phyloP scores from a whole-genome alignment of 306 rosid species.

The Senna tora region DNA sequence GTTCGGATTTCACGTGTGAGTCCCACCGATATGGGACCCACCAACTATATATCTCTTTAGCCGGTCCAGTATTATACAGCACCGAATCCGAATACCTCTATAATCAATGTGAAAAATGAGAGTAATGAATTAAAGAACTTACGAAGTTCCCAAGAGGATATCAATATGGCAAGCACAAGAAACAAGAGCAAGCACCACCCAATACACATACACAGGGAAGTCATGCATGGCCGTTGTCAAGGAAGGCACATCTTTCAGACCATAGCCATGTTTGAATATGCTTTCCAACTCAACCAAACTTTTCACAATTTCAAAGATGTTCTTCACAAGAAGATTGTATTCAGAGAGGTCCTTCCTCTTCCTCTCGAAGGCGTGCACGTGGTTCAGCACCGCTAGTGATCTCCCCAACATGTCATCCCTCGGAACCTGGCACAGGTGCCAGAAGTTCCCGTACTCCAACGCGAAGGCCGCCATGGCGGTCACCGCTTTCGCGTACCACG shows the following conservation, averaged over 20 bases:
- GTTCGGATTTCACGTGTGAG: too few species aligned
- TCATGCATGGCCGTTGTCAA: conserved; percentile 43
- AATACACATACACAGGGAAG: conserved; percentile 47
- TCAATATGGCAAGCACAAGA: conserved; percentile 33
- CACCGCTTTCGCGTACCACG: conserved; percentile 78
- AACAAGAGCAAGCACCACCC: conserved; percentile 48
- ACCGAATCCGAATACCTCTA: too few species aligned
- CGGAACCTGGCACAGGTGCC: conserved; percentile 41
- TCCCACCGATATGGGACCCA: too few species aligned
- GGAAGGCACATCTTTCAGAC: conserved; percentile 36
- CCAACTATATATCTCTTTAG: too few species aligned
- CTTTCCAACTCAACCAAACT: conserved; percentile 57
- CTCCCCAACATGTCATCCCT: conserved; percentile 42
- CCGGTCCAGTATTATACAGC: too few species aligned
- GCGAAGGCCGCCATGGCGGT: conserved; percentile 42
- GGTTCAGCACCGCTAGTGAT: conserved; percentile 40
- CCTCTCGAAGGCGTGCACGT: conserved; percentile 29
- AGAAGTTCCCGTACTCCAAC: conserved; percentile 47
- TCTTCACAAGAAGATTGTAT: conserved; percentile 36
- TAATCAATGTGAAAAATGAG: too few species aligned
- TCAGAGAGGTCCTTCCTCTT: conserved; percentile 39
- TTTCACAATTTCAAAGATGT: conserved; percentile 46
- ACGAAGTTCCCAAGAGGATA: conserved; percentile 8
- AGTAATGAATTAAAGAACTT: neutral
- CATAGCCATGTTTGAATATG: conserved; percentile 47